Conservation (phyloP, 495 filamentous ascomycete genomes). For the Hypoxylon lenormandii region DNA sequence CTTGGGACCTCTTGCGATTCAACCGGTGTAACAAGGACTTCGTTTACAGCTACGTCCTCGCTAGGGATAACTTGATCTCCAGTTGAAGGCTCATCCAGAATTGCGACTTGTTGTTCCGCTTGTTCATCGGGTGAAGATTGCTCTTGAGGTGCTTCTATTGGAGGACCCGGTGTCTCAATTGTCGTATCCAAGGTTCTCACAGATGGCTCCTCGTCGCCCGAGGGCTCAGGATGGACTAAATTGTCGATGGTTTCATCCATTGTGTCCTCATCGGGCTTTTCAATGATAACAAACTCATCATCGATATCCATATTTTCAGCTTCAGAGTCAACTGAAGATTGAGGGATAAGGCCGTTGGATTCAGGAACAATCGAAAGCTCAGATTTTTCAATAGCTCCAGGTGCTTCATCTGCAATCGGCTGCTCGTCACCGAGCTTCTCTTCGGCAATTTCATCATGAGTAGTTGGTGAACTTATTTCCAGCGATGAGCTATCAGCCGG, state of each 20-base stretch:
- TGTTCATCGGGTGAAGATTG: background rate
- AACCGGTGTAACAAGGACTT: background rate
- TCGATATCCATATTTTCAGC: constrained; percentile 3
- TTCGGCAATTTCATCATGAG: background rate
- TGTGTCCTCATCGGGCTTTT: constrained; percentile 8
- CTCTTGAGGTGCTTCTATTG: background rate
- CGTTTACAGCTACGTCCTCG: background rate
- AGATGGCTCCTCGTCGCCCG: constrained; percentile 1
- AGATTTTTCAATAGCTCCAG: background rate
- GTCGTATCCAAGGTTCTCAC: background rate
- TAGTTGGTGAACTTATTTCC: background rate
- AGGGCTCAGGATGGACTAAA: background rate
- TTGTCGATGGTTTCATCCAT: constrained; percentile 1
- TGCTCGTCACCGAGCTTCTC: background rate
- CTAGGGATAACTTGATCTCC: background rate
- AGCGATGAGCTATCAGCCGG: background rate
- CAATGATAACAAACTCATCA: constrained; percentile 24
- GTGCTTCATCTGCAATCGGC: background rate
- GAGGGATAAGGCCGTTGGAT: background rate
- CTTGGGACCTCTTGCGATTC: background rate
- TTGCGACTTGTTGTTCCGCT: background rate
- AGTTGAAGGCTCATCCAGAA: background rate
- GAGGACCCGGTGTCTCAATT: background rate
- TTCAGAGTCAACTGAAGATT: background rate
- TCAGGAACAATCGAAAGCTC: background rate